Conservation (phyloP, 495 filamentous ascomycete genomes). For the Cenococcum geophilum region DNA sequence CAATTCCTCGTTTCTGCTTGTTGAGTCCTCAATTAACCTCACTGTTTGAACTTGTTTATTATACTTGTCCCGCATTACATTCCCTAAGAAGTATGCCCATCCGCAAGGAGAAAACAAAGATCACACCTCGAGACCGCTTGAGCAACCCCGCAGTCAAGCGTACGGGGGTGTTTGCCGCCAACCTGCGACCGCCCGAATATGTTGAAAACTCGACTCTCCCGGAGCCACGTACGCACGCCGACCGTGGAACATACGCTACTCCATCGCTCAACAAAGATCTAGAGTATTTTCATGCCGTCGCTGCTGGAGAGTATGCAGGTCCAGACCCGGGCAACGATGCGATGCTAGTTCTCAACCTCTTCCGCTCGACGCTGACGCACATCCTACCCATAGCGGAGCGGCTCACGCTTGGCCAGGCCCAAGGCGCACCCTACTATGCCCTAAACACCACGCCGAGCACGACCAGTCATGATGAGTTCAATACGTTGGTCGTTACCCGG, state of each 20-base stretch:
- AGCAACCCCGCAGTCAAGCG: neutral
- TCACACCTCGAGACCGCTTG: neutral
- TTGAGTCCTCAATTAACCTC: neutral
- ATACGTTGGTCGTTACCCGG: constrained; percentile 12
- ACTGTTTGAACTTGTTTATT: neutral
- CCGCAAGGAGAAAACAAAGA: neutral
- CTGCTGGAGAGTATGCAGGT: neutral
- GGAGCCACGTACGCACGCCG: neutral
- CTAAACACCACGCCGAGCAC: constrained; percentile 11
- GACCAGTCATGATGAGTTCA: constrained; percentile 12
- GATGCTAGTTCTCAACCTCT: constrained; percentile 11
- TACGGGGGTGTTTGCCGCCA: constrained; percentile 1
- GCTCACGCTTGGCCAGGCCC: constrained; percentile 15
- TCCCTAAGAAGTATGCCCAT: neutral
- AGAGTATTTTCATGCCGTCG: constrained; percentile 12
- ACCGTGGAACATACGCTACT: neutral
- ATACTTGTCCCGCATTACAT: neutral
- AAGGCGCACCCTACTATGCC: constrained; percentile 15
- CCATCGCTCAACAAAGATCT: neutral
- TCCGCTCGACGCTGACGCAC: constrained; percentile 14
- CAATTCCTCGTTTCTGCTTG: too few species aligned
- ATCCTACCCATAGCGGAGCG: constrained; percentile 15
- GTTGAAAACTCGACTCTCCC: neutral
- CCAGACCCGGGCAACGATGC: neutral
- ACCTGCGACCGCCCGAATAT: neutral